phyloP scores from a whole-genome alignment of 805 yeast genomes.

The Candida andamanensis region DNA sequence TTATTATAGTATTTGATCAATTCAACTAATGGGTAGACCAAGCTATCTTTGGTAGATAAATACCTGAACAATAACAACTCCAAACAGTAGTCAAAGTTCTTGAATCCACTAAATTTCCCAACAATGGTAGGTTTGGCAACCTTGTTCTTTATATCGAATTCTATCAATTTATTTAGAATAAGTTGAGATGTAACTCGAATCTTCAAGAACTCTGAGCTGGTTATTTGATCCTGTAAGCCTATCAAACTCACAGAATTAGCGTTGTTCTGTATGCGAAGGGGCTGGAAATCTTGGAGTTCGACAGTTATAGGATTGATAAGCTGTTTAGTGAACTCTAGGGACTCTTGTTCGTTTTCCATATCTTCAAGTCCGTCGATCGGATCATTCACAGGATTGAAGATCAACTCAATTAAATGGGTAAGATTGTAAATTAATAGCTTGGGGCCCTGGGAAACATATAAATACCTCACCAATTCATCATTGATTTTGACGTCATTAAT shows the following conservation, averaged over 20 bases:
- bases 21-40: conserved; percentile 14
- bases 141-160: conserved; percentile 37
- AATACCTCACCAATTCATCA: conserved; percentile 8
- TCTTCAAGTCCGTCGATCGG: conserved; percentile 15
- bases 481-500: conserved; percentile 18
- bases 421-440: conserved; percentile 17
- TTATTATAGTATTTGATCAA: conserved; percentile 8
- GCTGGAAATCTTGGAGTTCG: conserved; percentile 21
- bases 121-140: conserved; percentile 23
- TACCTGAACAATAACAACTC: conserved; percentile 44
- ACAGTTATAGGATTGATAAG: conserved; percentile 23
- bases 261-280: conserved; percentile 15
- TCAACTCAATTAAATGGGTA: conserved; percentile 12
- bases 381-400: conserved; percentile 15
- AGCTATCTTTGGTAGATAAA: conserved; percentile 25
- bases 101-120: conserved; percentile 33
- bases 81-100: conserved; percentile 44
- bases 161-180: conserved; percentile 43
- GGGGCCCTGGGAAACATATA: conserved; percentile 37
- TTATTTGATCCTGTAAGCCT: conserved; percentile 35
- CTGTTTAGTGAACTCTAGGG: conserved; percentile 3
- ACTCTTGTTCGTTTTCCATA: conserved; percentile 8
- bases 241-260: conserved; percentile 33
- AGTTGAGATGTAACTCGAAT: conserved; percentile 34
- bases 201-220: conserved; percentile 26